Evolutionary conservation across 2,329 filamentous ascomycete genomes (phyloP).

Genomic region (Allantophomopsis lycopodina): DNA sequence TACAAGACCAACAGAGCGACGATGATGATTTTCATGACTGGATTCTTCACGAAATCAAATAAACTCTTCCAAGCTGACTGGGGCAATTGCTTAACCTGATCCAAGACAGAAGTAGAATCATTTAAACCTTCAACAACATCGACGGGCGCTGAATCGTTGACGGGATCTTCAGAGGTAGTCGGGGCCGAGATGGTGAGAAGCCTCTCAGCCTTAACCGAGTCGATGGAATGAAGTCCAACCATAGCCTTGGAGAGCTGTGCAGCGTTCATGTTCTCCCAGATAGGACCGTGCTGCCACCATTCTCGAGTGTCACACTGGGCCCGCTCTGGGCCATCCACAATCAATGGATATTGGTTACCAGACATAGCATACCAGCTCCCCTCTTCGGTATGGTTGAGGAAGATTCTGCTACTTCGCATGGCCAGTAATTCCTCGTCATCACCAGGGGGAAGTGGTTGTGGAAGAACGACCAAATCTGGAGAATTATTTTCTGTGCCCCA

Average conservation of each 20-base stretch:
- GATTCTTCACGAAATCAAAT: constrained; percentile 41
- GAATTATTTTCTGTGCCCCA: constrained; percentile 51
- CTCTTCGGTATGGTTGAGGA: constrained; percentile 73
- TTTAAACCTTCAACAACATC: background rate
- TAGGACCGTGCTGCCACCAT: constrained; percentile 28
- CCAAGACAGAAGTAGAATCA: constrained; percentile 21
- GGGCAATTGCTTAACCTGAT: constrained; percentile 35
- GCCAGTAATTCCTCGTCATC: constrained; percentile 33
- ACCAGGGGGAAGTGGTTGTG: constrained; percentile 61
- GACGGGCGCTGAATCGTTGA: constrained; percentile 19
- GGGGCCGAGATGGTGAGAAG: constrained; percentile 29
- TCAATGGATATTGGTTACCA: constrained; percentile 71
- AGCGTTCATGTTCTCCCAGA: constrained; percentile 18
- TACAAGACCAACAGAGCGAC: constrained; percentile 10
- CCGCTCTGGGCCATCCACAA: constrained; percentile 50
- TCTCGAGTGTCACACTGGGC: constrained; percentile 37
- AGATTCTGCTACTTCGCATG: constrained; percentile 52
- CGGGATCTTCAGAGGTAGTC: constrained; percentile 13
- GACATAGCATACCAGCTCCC: constrained; percentile 94
- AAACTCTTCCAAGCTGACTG: constrained; percentile 33
- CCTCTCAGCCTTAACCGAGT: constrained; percentile 26
- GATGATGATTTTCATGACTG: constrained; percentile 22
- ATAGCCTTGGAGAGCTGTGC: constrained; percentile 44
- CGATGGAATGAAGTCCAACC: constrained; percentile 58
- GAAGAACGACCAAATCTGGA: constrained; percentile 68